Base-by-base conservation (phyloP, 306 rosid species). In the Rosa chinensis region DNA sequence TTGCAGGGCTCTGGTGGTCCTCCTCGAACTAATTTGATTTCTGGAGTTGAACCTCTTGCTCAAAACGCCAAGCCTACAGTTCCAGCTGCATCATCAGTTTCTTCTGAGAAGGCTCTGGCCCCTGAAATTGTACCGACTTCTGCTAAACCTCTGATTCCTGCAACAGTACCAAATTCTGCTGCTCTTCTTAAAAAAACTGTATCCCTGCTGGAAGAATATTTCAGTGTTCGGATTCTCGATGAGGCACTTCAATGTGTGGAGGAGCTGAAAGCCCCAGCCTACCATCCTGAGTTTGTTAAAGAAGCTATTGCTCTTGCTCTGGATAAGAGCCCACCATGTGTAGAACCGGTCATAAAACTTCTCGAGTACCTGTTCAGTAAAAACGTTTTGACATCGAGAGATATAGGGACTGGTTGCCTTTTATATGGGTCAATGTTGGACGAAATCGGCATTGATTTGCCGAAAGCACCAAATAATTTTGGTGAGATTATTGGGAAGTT, bases 241-340 rank as follows among this genome's bases (percentile, higher is more conserved):
- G 87, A 86, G 83, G 89, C 89, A 23, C 83, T 80, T 23, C 87
- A 83, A 58, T 83, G 89, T 78, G 89, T 86, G 53, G 84, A 81
- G 78, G 87, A 84, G 80, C 79, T 84, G 71, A 77, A 81, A 50
- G 56, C 87, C 25, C 82, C 87, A 39, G 77, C 80, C 44, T 79
- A 79, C 67, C 86, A 85, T 72, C 74, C 77, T 0, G 86, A 85
- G 70, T 73, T 82, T 79, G 86, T 85, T 52, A 85, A 82, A 74
- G 80, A 82, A 72, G 79, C 86, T 10, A 68, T 85, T 82, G 42
- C 10, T 61, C 76, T 82, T 8, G 84, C 84, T 20, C 88, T 79
- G 10, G 86, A 85, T 43, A 82, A 82, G 80, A 85, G 70, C 74
- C 84, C 86, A 16, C 88, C 88, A 7, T 59, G 49, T 9, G 82